Conservation (phyloP, 2,329 filamentous ascomycete genomes). For the Curvularia hawaiiensis region DNA sequence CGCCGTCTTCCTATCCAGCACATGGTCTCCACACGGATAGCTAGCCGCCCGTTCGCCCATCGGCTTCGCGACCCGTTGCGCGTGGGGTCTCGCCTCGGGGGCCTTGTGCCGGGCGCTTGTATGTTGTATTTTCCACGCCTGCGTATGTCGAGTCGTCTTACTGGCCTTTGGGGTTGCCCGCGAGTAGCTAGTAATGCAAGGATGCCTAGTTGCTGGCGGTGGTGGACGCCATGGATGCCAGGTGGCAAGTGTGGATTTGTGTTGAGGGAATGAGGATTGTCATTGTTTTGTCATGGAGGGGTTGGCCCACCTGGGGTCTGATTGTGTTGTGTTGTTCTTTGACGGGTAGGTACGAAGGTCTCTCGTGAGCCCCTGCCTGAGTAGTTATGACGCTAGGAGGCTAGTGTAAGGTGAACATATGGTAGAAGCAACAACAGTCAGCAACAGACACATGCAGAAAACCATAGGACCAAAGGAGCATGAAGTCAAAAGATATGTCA, state of each 20-base stretch:
- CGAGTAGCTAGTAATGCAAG: not conserved
- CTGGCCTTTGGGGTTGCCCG: not conserved
- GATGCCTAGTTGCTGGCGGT: not conserved
- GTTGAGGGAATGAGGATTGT: not conserved
- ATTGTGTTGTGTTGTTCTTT: not conserved
- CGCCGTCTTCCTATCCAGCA: not conserved
- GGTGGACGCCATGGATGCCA: not conserved
- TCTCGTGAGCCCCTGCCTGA: not conserved
- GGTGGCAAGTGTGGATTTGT: not conserved
- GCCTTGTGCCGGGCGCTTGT: conserved; percentile 10
- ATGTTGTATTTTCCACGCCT: not conserved
- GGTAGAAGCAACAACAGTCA: not conserved
- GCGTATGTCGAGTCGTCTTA: not conserved
- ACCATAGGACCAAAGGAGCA: not conserved
- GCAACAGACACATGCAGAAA: not conserved
- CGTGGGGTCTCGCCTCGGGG: conserved; percentile 12
- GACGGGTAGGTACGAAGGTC: not conserved
- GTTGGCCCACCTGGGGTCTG: not conserved
- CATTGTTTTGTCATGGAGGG: not conserved
- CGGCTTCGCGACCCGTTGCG: conserved; percentile 2
- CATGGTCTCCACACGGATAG: not conserved
- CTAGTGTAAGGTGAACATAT: not conserved
- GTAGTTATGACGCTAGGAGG: not conserved
- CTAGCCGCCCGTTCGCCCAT: not conserved
- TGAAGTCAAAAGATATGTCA: not conserved